Evolutionary conservation across 2,329 filamentous ascomycete genomes (phyloP).

Genomic region (Aureobasidium musti): DNA sequence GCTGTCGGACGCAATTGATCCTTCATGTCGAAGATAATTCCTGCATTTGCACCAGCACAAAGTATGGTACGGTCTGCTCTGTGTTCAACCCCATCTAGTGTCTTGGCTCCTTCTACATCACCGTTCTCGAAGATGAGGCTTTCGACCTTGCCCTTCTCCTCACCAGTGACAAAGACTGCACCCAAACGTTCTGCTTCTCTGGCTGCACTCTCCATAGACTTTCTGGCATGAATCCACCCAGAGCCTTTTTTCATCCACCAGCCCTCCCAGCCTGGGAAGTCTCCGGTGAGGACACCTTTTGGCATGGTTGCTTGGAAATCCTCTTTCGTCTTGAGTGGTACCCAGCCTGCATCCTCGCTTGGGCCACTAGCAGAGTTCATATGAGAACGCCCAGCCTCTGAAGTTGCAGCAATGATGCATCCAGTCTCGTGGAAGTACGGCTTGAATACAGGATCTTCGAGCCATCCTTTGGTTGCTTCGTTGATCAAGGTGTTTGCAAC

Average conservation of each 20-base stretch:
- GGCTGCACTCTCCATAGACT: constrained; percentile 51
- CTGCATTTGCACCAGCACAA: constrained; percentile 54
- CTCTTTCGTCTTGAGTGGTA: constrained; percentile 46
- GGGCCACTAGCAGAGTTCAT: constrained; percentile 24
- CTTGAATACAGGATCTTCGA: constrained; percentile 47
- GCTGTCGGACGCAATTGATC: constrained; percentile 56
- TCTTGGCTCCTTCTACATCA: constrained; percentile 49
- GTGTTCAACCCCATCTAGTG: constrained; percentile 47
- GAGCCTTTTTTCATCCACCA: constrained; percentile 50
- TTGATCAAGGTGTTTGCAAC: constrained; percentile 41
- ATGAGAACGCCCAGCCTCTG: constrained; percentile 37
- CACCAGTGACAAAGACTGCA: constrained; percentile 51
- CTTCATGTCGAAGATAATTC: constrained; percentile 53
- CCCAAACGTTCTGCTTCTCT: constrained; percentile 51
- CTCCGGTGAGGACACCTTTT: constrained; percentile 53
- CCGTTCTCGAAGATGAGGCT: constrained; percentile 42
- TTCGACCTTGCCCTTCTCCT: constrained; percentile 44
- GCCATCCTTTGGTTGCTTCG: constrained; percentile 48
- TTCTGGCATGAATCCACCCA: constrained; percentile 59
- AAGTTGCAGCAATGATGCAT: constrained; percentile 52
- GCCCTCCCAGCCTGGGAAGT: constrained; percentile 55
- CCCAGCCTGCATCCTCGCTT: constrained; percentile 28
- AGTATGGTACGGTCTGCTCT: constrained; percentile 52
- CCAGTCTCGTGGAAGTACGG: constrained; percentile 52
- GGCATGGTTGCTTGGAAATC: constrained; percentile 58